Evolutionary conservation across 2,329 filamentous ascomycete species (phyloP), one percentile per base, ranked within the genome.

Genomic region (Chaetomium olivaceum): DNA sequence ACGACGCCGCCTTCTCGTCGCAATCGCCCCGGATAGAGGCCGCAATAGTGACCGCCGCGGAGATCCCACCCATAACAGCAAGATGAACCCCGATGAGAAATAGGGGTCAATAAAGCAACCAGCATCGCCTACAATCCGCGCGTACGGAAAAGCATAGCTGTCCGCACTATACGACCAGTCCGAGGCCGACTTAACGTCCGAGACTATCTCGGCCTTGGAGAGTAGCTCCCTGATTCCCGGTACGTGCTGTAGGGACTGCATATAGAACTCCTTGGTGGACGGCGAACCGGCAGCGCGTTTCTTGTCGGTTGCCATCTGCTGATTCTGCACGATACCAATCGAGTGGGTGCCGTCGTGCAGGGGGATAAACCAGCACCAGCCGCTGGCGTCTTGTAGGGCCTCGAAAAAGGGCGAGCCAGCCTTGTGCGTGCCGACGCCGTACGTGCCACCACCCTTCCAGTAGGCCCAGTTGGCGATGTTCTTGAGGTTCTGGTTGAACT

Each of bases 291-390:
- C 43, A 16, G 69, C 71, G 36, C 27, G 31, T 7, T 56, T 56
- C 52, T 39, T 39, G 19, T 19, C 43, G 9, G 58, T 55, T 16
- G 54, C 39, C 43, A 60, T 29, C 11, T 52, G 31, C 64, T 82
- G 79, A 63, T 77, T 76, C 68, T 73, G 73, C 5, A 82, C 80
- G 7, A 82, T 70, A 14, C 81, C 80, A 0, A 82, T 76, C 0
- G 80, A 83, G 2, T 67, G 61, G 2, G 76, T 82, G 14, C 77
- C 80, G 67, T 83, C 74, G 70, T 84, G 81, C 1, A 85, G 72
- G 0, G 82, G 82, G 61, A 85, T 84, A 57, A 74, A 74, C 82
- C 82, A 85, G 16, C 66, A 72, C 82, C 82, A 85, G 14, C 83
- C 82, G 64, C 79, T 83, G 1, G 62, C 76, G 70, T 84, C 81